These are phyloP conservation scores for Detonula confervacea DNA, from an alignment of 352 stramenopile genomes.

Conservation along the genomic window DNA sequence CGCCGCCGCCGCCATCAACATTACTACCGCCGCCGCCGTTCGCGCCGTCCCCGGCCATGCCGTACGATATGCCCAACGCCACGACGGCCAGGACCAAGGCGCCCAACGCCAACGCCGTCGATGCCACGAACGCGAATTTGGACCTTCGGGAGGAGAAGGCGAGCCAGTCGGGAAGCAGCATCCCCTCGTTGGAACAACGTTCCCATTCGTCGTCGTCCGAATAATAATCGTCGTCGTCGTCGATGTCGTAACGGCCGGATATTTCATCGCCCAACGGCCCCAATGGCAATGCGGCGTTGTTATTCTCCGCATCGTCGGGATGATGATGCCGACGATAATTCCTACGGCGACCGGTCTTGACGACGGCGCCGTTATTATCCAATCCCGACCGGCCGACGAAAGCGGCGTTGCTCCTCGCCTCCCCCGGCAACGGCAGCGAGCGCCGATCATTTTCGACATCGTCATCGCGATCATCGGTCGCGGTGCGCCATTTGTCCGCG, in stretches of 20 bases:
- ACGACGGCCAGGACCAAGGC: not conserved
- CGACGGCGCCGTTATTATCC: no score
- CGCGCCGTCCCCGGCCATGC: not conserved
- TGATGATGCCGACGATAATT: no score
- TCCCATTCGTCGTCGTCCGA: not conserved
- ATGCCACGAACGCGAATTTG: not conserved
- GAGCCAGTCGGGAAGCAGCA: not conserved
- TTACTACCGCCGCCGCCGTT: slow-evolving; percentile 6
- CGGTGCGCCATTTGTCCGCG: no score
- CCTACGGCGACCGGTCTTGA: no score
- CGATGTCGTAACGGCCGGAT: not conserved
- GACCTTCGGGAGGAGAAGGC: not conserved
- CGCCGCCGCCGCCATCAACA: not conserved
- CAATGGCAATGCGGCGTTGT: not conserved
- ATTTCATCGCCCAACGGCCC: not conserved
- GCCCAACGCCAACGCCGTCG: not conserved
- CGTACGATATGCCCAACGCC: not conserved
- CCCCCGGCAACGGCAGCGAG: not conserved
- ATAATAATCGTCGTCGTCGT: not conserved
- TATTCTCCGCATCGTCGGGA: no score
- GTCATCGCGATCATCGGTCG: no score
- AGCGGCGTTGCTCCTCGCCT: no score
- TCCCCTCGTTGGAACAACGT: not conserved
- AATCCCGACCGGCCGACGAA: no score
- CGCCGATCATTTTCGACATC: not conserved